A percentile compares a stretch with the other conserved stretches of the same genome.
Conservation (phyloP, 2,329 filamentous ascomycete genomes). For the Penicillium olsonii region DNA sequence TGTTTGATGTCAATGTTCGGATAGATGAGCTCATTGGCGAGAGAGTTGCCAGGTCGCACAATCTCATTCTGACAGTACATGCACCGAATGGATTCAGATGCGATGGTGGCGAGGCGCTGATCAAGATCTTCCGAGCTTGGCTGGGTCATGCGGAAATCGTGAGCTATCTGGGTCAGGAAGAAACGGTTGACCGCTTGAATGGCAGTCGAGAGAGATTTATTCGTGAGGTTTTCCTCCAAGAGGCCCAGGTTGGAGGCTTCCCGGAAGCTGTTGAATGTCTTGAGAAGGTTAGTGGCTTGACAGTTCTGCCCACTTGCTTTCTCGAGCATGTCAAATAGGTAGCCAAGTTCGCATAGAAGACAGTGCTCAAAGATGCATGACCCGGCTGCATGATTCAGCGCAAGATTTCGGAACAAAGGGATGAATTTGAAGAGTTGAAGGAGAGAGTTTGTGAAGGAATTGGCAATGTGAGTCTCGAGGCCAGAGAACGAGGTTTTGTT, state of each 20-base stretch:
- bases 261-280: constrained; percentile 80
- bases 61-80: constrained; percentile 87
- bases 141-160: constrained; percentile 71
- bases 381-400: constrained; percentile 84
- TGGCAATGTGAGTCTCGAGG: constrained; percentile 92
- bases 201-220: constrained; percentile 73
- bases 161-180: constrained; percentile 75
- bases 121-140: constrained; percentile 68
- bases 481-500: constrained; percentile 92
- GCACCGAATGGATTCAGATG: constrained; percentile 67
- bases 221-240: constrained; percentile 78
- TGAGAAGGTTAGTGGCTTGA: constrained; percentile 92
- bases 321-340: constrained; percentile 95
- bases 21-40: constrained; percentile 85
- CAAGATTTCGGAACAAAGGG: constrained; percentile 81
- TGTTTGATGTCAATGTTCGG: constrained; percentile 60
- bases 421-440: constrained; percentile 91
- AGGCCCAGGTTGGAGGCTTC: constrained; percentile 77
- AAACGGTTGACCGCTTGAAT: constrained; percentile 86
- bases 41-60: constrained; percentile 73
- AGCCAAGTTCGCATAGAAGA: constrained; percentile 90
- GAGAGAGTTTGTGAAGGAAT: constrained; percentile 92
- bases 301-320: constrained; percentile 93
- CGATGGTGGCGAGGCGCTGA: constrained; percentile 55
- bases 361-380: constrained; percentile 81